Conservation (phyloP, 352 stramenopile genomes). For the Phytophthora macrochlamydospora region DNA sequence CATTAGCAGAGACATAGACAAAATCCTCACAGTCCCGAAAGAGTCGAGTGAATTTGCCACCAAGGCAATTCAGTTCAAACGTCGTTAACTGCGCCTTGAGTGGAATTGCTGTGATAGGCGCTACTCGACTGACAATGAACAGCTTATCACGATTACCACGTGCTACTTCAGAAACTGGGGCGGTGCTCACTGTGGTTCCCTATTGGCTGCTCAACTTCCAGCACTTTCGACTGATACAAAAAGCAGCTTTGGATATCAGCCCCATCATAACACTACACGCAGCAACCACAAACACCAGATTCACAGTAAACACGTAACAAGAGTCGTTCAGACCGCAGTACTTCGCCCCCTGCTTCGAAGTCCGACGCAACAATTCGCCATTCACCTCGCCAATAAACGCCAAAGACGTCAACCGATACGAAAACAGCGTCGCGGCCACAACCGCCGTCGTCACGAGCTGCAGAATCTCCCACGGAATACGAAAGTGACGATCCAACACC, state of each 20-base stretch:
- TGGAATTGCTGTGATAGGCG: not conserved
- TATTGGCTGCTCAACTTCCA: not conserved
- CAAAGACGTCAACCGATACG: not conserved
- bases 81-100: conserved; percentile 6
- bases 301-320: not conserved
- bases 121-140: not conserved
- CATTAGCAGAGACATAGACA: conserved; percentile 12
- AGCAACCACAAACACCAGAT: not conserved
- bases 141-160: not conserved
- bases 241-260: not conserved
- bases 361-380: not conserved
- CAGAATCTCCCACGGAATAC: not conserved
- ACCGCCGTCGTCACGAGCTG: not conserved
- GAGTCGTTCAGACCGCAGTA: not conserved
- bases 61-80: conserved; percentile 29
- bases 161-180: not conserved
- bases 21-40: conserved; percentile 34
- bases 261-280: not conserved
- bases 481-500: not conserved
- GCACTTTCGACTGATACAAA: not conserved
- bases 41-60: conserved; percentile 19
- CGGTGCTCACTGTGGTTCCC: not conserved
- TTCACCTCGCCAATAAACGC: not conserved
- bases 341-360: not conserved
- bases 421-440: not conserved